phyloP scores from a whole-genome alignment of 352 stramenopile species.

The Aphanomyces cochlioides region DNA sequence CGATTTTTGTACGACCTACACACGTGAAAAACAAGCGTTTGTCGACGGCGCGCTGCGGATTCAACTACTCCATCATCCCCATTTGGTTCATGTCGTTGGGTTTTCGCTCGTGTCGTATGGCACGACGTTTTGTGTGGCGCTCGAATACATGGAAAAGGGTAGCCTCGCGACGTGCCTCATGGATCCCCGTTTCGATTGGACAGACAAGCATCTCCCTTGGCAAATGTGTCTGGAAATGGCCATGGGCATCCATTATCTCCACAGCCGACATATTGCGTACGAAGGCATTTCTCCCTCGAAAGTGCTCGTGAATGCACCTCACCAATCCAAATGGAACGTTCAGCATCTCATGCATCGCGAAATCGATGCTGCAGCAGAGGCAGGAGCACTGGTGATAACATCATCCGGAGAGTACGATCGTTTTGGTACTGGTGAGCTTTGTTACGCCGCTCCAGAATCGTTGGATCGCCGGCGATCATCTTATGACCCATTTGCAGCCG shows the following conservation, averaged over 20 bases:
- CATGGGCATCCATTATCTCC: slow-evolving; percentile 14
- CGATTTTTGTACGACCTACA: slow-evolving; percentile 8
- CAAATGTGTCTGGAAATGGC: slow-evolving; percentile 19
- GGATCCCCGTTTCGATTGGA: background rate
- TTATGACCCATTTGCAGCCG: background rate
- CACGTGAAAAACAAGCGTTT: background rate
- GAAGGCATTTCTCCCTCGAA: background rate
- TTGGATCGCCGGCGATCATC: background rate
- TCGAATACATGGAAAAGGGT: slow-evolving; percentile 23
- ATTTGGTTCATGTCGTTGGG: slow-evolving; percentile 14
- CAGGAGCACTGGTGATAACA: no score
- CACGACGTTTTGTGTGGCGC: slow-evolving; percentile 14
- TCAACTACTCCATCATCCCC: background rate
- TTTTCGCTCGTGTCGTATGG: slow-evolving; percentile 12
- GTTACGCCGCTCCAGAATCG: slow-evolving; percentile 4
- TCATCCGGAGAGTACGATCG: background rate
- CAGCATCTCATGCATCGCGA: slow-evolving; percentile 15
- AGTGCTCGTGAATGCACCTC: slow-evolving; percentile 7
- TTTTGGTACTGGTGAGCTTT: slow-evolving; percentile 1
- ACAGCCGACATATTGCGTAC: background rate
- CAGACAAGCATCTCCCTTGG: background rate
- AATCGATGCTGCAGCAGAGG: background rate
- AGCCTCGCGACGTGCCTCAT: background rate
- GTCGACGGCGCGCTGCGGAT: background rate
- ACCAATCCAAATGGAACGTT: slow-evolving; percentile 18